Base-by-base conservation (phyloP, 2,329 filamentous ascomycete genomes). In the Albophoma yamanashiensis region DNA sequence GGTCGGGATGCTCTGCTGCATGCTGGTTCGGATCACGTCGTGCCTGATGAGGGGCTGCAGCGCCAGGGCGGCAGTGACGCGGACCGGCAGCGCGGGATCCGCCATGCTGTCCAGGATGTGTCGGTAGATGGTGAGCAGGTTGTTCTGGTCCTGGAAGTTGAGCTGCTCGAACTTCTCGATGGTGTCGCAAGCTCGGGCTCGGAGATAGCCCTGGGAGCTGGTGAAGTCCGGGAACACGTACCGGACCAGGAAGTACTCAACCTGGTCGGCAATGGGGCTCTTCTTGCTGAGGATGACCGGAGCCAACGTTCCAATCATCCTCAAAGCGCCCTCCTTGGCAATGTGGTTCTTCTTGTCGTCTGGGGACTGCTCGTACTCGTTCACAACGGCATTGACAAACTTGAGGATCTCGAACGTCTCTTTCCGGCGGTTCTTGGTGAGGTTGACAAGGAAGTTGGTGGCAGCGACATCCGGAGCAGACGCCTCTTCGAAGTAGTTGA, bases 221-320 rank as follows among this genome's bases (percentile, higher is more conserved):
- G 91, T 87, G 79, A 99, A 99, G 70, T 99, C 94, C 55, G 94
- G 94, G 79, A 99, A 97, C 60, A 99, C 94, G 70, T 97, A 96
- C 69, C 93, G 89, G 58, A 97, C 93, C 66, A 99, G 89, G 81
- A 99, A 99, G 75, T 96, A 97, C 75, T 99, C 94, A 60, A 97
- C 92, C 74, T 97, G 92, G 70, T 96, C 89, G 42, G 93, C 94
- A 65, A 99, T 97, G 1, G 94, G 94, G 70, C 92, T 97, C 82
- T 97, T 97, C 82, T 97, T 99, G 67, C 92, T 91, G 42, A 99
- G 81, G 56, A 99, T 95, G 58, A 99, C 93, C 39, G 91, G 90
- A 0, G 94, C 91, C 55, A 99, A 79, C 0, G 93, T 97, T 34
- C 92, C 94, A 70, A 99, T 97, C 91, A 99, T 97, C 63, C 94